Evolutionary conservation across 2,329 filamentous ascomycete genomes (phyloP), one percentile per base, ranked within the genome.

Genomic region (Fusarium drepaniforme): DNA sequence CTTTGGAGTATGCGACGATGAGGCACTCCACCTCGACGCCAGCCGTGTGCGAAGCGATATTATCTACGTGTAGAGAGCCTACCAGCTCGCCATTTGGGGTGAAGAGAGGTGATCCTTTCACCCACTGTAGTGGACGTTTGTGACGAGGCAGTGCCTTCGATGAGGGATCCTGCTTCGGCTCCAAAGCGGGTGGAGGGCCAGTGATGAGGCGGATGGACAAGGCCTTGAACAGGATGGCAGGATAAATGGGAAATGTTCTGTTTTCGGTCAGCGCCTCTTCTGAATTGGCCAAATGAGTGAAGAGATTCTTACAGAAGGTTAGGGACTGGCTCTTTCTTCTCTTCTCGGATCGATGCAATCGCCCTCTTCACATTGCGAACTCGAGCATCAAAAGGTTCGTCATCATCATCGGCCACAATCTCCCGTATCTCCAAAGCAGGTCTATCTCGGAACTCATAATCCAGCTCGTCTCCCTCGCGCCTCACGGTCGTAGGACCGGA

Each of bases 1-100:
- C 56, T 30, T 56, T 23, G 23, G 63, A 66, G 21, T 56, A 51
- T 11, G 67, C 53, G 63, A 66, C 58, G 37, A 69, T 42, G 30
- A 69, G 23, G n/a, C 67, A 69, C 28, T 69, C 67, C 16, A 62
- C 46, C 38, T 66, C 67, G 4, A 40, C 8, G 11, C 63, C 67
- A 7, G 57, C 25, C 8, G 13, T 33, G 18, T 69, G 49, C 2
- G 40, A 66, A 16, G 64, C 46, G 12, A 66, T 28, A 2, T 61
- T 30, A 23, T 66, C 67, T n/a, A 57, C 40, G 15, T 69, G 67
- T 33, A 69, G 5, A 3, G 63, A 69, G 1, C 67, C 63, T 30
- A 69, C 63, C 12, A 66, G n/a, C 3, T 70, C 33, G 6, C 57
- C 67, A 6, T 44, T 44, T 2, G 51, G 21, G 2, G 67, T 21